phyloP scores from a whole-genome alignment of 208 protist species.

The Trypanosoma vivax region DNA sequence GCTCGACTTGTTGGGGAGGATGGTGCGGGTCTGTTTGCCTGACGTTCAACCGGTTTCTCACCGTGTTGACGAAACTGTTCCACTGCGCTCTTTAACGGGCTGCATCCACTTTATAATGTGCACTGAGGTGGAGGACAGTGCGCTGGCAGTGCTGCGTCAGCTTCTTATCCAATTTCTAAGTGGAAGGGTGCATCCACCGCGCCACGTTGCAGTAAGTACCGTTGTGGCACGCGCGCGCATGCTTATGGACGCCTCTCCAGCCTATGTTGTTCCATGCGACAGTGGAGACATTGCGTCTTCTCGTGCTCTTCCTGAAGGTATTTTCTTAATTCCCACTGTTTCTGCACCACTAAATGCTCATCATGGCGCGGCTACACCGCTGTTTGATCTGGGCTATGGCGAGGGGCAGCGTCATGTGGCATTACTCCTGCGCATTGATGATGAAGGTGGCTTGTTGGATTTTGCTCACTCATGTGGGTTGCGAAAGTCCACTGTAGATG shows the following conservation, averaged over 20 bases:
- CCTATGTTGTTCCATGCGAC: slow-evolving; percentile 7
- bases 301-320: neutral
- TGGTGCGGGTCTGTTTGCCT: neutral
- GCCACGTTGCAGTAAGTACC: neutral
- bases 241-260: neutral
- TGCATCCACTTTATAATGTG: slow-evolving; percentile 43
- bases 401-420: slow-evolving; percentile 10
- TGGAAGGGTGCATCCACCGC: neutral
- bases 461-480: slow-evolving; percentile 18
- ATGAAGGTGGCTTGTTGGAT: slow-evolving; percentile 39
- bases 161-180: slow-evolving; percentile 28
- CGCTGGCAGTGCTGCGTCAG: slow-evolving; percentile 16
- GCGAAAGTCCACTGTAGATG: slow-evolving; percentile 6
- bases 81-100: slow-evolving; percentile 17
- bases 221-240: neutral
- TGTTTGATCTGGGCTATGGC: slow-evolving; percentile 2
- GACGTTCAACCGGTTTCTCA: slow-evolving; percentile 3
- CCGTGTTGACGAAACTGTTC: neutral
- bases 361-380: slow-evolving; percentile 8
- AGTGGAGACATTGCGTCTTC: neutral
- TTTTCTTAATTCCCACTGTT: slow-evolving; percentile 7
- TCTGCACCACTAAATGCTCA: neutral
- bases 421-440: slow-evolving; percentile 51
- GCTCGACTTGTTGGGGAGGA: slow-evolving; percentile 7
- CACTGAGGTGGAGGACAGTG: slow-evolving; percentile 44